phyloP scores from a whole-genome alignment of 2,329 filamentous ascomycete species.

The Emergomyces orientalis region DNA sequence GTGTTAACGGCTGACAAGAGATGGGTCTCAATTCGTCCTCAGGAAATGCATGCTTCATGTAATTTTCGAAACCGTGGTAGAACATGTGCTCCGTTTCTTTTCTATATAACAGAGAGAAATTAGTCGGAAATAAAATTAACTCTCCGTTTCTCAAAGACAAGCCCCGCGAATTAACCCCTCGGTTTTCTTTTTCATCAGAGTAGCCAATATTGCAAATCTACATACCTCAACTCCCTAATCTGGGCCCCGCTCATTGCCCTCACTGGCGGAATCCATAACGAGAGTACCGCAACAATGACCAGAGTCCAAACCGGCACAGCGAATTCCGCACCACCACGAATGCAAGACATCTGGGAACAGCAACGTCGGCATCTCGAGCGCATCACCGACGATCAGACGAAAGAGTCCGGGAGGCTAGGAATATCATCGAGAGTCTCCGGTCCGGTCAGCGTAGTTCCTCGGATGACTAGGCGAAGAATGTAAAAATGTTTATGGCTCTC shows the following conservation, averaged over 20 bases:
- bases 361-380: constrained; percentile 31
- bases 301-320: constrained; percentile 20
- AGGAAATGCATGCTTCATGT: constrained; percentile 87
- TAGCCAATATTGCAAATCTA: neutral
- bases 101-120: constrained; percentile 17
- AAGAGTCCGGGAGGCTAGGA: constrained; percentile 11
- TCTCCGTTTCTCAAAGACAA: neutral
- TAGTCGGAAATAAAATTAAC: neutral
- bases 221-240: constrained; percentile 30
- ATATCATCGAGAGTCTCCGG: constrained; percentile 5
- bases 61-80: constrained; percentile 93
- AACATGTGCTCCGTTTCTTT: constrained; percentile 61
- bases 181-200: neutral
- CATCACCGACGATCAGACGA: constrained; percentile 29
- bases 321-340: constrained; percentile 10
- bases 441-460: neutral
- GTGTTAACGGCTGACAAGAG: constrained; percentile 71
- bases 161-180: neutral
- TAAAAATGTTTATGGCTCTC: neutral
- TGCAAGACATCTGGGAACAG: constrained; percentile 28
- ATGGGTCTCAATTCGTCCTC: constrained; percentile 91
- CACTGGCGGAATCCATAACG: constrained; percentile 28
- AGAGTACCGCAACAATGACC: constrained; percentile 25
- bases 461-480: neutral
- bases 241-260: constrained; percentile 30